phyloP scores from a whole-genome alignment of 768 basidiomycete species.

The Leccinum fibrillosum region DNA sequence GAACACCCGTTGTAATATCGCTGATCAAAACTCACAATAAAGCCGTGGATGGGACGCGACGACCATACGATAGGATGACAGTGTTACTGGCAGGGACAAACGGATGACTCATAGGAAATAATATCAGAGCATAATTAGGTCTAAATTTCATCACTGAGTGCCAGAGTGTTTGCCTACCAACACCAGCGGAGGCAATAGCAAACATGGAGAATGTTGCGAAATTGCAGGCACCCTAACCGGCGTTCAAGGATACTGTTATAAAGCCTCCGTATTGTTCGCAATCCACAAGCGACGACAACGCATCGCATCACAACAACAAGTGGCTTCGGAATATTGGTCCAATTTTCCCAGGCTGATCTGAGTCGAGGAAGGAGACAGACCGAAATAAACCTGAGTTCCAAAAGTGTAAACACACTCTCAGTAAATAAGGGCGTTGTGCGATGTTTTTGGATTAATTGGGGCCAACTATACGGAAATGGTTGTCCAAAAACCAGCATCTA shows the following conservation, averaged over 20 bases:
- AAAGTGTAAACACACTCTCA: not conserved
- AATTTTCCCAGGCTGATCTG: not conserved
- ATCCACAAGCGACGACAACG: not conserved
- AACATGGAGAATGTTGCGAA: not conserved
- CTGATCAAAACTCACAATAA: not conserved
- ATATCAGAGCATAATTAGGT: not conserved
- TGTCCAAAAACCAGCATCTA: slow-evolving; percentile 26
- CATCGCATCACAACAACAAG: not conserved
- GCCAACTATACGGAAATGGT: slow-evolving; percentile 17
- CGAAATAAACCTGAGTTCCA: not conserved
- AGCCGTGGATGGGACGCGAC: not conserved
- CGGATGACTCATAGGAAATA: not conserved
- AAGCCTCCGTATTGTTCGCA: not conserved
- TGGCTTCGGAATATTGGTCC: not conserved
- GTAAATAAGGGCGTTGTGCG: not conserved
- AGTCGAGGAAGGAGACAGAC: not conserved
- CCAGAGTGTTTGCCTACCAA: not conserved
- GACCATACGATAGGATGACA: not conserved
- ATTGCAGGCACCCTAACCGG: not conserved
- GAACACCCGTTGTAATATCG: no score
- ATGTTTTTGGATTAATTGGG: slow-evolving; percentile 19
- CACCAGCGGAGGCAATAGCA: not conserved
- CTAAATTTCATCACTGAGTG: no score
- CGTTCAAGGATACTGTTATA: not conserved
- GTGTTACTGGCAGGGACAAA: not conserved